phyloP scores from a whole-genome alignment of 805 yeast species.

The Blastobotrys muscicola region DNA sequence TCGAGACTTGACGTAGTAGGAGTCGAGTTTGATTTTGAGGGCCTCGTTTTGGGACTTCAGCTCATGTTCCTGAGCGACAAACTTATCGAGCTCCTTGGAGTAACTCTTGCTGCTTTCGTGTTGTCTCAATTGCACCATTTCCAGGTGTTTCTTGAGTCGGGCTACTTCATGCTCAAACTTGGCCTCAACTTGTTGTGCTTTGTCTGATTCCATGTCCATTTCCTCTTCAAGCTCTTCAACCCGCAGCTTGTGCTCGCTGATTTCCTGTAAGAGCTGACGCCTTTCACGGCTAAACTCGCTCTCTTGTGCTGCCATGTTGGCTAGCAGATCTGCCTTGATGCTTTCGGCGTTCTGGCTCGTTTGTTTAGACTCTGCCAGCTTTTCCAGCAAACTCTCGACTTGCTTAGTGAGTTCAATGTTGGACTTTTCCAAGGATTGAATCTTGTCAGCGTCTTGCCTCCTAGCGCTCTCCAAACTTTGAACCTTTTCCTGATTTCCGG shows the following conservation, averaged over 20 bases:
- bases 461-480: background rate
- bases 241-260: slow-evolving; percentile 35
- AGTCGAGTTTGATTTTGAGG: slow-evolving; percentile 14
- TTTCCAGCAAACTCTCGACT: background rate
- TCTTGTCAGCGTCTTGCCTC: slow-evolving; percentile 1
- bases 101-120: slow-evolving; percentile 11
- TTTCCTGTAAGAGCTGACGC: slow-evolving; percentile 39
- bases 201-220: slow-evolving; percentile 27
- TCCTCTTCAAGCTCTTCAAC: slow-evolving; percentile 43
- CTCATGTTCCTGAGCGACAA: slow-evolving; percentile 5
- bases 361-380: slow-evolving; percentile 24
- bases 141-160: slow-evolving; percentile 34
- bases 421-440: slow-evolving; percentile 39
- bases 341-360: slow-evolving; percentile 22
- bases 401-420: slow-evolving; percentile 28
- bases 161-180: slow-evolving; percentile 26
- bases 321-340: slow-evolving; percentile 55
- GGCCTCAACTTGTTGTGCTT: slow-evolving; percentile 8
- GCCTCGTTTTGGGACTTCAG: slow-evolving; percentile 2
- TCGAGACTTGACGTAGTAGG: slow-evolving; percentile 30
- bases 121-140: slow-evolving; percentile 23
- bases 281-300: slow-evolving; percentile 48
- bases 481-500: background rate
- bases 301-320: slow-evolving; percentile 60
- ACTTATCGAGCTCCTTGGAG: slow-evolving; percentile 8